phyloP scores from a whole-genome alignment of 805 yeast genomes.

The Ogataea methanolica region DNA sequence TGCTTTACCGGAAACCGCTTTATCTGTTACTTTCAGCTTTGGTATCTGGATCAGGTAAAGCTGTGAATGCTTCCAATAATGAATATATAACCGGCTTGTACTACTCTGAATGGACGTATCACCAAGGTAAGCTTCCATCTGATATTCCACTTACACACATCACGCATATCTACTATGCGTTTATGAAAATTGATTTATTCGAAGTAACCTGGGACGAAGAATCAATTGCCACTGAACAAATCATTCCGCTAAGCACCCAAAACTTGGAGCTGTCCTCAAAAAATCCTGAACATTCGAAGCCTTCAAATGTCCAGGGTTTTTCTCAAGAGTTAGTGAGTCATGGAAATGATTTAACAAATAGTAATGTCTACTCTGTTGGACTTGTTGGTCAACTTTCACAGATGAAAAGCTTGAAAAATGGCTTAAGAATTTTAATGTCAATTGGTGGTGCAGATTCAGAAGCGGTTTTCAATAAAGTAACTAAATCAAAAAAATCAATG shows the following conservation, averaged over 20 bases:
- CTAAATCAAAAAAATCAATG: constrained; percentile 24
- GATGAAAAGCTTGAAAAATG: constrained; percentile 20
- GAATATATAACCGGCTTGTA: constrained; percentile 30
- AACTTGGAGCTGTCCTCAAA: neutral
- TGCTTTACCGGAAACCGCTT: too few species aligned
- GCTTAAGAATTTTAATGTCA: constrained; percentile 60
- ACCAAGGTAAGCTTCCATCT: constrained; percentile 54
- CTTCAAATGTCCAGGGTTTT: too few species aligned
- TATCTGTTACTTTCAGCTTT: neutral
- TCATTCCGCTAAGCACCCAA: constrained; percentile 9
- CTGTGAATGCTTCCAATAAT: neutral
- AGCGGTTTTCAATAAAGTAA: constrained; percentile 34
- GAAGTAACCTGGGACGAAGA: constrained; percentile 58
- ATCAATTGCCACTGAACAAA: constrained; percentile 55
- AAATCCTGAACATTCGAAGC: neutral
- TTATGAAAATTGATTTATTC: constrained; percentile 50
- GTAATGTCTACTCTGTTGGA: constrained; percentile 17
- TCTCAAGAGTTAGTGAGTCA: neutral
- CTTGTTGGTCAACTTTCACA: constrained; percentile 27
- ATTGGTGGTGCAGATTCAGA: constrained; percentile 75
- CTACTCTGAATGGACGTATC: constrained; percentile 64
- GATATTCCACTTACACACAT: constrained; percentile 54
- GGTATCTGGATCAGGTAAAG: neutral
- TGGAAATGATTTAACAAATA: neutral
- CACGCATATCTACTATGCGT: constrained; percentile 77